These are phyloP conservation scores for Hymenoscyphus occultus DNA, from an alignment of 2,329 filamentous ascomycete genomes.

Conservation along the genomic window DNA sequence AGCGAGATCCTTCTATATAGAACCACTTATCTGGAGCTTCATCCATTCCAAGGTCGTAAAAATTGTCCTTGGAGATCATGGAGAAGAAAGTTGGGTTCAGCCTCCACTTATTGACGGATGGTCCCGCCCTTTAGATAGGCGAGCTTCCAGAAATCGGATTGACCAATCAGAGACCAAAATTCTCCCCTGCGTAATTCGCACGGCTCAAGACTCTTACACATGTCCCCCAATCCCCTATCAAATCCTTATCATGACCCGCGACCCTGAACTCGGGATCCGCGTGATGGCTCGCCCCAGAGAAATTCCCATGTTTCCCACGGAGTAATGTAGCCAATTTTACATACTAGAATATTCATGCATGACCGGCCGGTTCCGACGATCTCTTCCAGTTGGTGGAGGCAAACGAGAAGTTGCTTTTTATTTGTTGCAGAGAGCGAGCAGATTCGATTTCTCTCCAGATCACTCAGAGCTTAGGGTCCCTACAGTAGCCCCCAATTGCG, in stretches of 20 bases:
- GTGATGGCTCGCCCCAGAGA: neutral
- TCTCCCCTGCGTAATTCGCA: neutral
- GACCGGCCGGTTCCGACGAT: conserved; percentile 6
- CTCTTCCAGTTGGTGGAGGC: neutral
- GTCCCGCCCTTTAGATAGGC: conserved; percentile 13
- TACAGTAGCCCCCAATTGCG: neutral
- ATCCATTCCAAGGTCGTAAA: neutral
- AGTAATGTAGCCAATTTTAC: neutral
- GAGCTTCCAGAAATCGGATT: neutral
- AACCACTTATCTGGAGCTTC: conserved; percentile 5
- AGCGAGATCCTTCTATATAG: conserved; percentile 9
- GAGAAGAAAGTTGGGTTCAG: conserved; percentile 1
- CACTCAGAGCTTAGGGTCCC: neutral
- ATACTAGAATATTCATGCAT: neutral
- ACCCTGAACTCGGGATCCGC: conserved; percentile 9
- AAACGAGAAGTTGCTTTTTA: neutral
- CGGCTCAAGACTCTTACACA: neutral
- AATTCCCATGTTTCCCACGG: neutral
- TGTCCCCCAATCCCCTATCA: conserved; percentile 7
- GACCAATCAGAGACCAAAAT: neutral
- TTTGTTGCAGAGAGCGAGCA: neutral
- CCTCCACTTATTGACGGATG: conserved; percentile 5
- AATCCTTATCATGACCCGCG: conserved; percentile 12
- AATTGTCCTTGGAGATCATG: conserved; percentile 9
- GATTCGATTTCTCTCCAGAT: neutral